Evolutionary conservation across 1,284 basidiomycete species (phyloP), one percentile per base, ranked within the genome.

Genomic region (Fomitopsis pinicola): DNA sequence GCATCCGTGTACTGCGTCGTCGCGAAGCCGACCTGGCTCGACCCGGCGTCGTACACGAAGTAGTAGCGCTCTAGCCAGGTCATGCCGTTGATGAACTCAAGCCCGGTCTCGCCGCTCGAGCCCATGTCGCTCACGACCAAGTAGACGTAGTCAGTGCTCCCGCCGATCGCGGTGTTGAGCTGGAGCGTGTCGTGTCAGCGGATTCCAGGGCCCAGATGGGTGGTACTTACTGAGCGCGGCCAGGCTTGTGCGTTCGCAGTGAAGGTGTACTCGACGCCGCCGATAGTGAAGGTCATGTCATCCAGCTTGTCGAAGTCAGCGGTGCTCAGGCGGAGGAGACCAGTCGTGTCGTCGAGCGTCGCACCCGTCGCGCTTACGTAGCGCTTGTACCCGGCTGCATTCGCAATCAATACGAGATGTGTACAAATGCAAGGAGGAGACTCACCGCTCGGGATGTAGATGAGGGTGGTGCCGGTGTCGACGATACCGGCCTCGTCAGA

Each of bases 21-120:
- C 1, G 81, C 80, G 55, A 82, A 75, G 9, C 80, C 81, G 46
- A 83, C 69, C 12, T 64, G 72, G 10, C 59, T 53, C 72, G 82
- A 81, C 40, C 75, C 59, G 15, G 56, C 35, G 42, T 68, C 63
- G 63, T 66, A 69, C 2, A 69, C 68, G 59, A 63, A 64, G 64
- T 69, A 69, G 67, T 69, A 71, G 6, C 69, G 65, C 64, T 73
- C 69, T 55, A 72, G 67, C 62, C 66, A 71, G 9, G 64, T 59
- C 52, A 66, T 61, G 52, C 70, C 69, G 60, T 68, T 71, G 60
- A 69, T 66, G 64, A 73, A 72, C 57, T 71, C 70, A 48, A 73
- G 64, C 42, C 73, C 71, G 48, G 64, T 57, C 54, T 68, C 71
- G n/a, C 55, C 63, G 50, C 62, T 40, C 2, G 53, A 57, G 19